phyloP scores from a whole-genome alignment of 164 flowering plant genomes.

The Paratinospora sagittata region DNA sequence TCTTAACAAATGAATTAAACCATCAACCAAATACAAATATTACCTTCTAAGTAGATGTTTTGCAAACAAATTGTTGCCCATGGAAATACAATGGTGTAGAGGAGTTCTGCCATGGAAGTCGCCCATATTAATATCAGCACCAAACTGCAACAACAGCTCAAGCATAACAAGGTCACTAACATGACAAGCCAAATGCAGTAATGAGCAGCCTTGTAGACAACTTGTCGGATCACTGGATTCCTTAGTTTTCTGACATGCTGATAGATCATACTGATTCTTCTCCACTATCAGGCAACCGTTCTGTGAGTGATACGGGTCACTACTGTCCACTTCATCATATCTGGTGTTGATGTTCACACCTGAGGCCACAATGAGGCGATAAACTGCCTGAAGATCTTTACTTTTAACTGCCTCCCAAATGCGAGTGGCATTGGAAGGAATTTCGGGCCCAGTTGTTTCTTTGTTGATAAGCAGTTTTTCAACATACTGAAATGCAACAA shows the following conservation, averaged over 20 bases:
- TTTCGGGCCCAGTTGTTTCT: constrained; percentile 24
- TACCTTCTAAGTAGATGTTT: constrained; percentile 86
- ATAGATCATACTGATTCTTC: constrained; percentile 36
- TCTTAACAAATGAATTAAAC: neutral
- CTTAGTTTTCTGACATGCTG: constrained; percentile 37
- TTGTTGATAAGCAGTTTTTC: constrained; percentile 52
- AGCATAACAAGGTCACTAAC: constrained; percentile 52
- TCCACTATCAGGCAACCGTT: constrained; percentile 10
- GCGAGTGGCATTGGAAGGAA: constrained; percentile 24
- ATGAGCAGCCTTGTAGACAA: constrained; percentile 72
- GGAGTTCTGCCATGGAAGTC: constrained; percentile 93
- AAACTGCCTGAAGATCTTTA: constrained; percentile 52
- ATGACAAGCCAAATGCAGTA: constrained; percentile 82
- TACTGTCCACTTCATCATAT: constrained; percentile 43
- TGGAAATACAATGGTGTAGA: constrained; percentile 75
- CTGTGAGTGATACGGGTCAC: constrained; percentile 25
- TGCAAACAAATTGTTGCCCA: constrained; percentile 51
- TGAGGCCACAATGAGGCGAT: constrained; percentile 59
- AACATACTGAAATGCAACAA: constrained; percentile 54
- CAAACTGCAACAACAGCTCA: constrained; percentile 79
- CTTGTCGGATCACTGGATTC: constrained; percentile 38
- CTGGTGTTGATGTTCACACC: constrained; percentile 44
- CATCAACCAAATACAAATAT: constrained; percentile 3
- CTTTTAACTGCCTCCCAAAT: constrained; percentile 81
- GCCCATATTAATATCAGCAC: constrained; percentile 65